Evolutionary conservation across 106 monocot species (phyloP), one percentile per base, ranked within the genome.

Genomic region (Allium sativum): DNA sequence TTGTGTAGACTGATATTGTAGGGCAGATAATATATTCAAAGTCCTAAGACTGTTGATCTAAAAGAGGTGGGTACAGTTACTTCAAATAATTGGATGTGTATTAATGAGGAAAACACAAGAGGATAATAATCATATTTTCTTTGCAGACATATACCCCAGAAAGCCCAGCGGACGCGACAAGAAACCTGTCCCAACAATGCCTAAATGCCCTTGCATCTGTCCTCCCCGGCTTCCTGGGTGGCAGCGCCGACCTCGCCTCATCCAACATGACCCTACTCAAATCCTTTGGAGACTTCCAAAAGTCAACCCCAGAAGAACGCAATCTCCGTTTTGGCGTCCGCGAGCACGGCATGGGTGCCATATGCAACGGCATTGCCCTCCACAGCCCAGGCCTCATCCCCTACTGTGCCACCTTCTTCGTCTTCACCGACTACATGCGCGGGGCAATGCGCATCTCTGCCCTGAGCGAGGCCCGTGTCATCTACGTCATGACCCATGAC

Each of bases 351-450:
- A 93, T 93, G 92, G 92, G 87, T 42, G 87, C 74, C 70, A 93
- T 93, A 11, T 79, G 77, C 70, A 93, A 88, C 62, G 92, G 92
- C 62, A 84, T 93, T 62, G 81, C 82, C 21, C 78, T 79, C 48
- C 92, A 93, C 73, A 77, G 81, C 64, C 86, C 80, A 18, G 87
- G 92, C 1, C 70, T 87, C 20, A 72, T 87, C 66, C 87, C 87
- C 0, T 93, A 87, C 65, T 87, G 87, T 52, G 92, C 87, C 8
- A 93, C 92, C 12, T 93, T 93, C 77, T 88, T 93, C 54, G 84
- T 84, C 40, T 93, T 93, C 77, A 84, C 92, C 13, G 92, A 93
- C 78, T 93, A 93, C 76, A 87, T 87, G 87, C 71, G 92, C 44
- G 81, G 72, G 42, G 76, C 92, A 45, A 87, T 93, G 1, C 74